Base-by-base conservation (phyloP, 1,284 basidiomycete genomes). In the Moesziomyces sp. region DNA sequence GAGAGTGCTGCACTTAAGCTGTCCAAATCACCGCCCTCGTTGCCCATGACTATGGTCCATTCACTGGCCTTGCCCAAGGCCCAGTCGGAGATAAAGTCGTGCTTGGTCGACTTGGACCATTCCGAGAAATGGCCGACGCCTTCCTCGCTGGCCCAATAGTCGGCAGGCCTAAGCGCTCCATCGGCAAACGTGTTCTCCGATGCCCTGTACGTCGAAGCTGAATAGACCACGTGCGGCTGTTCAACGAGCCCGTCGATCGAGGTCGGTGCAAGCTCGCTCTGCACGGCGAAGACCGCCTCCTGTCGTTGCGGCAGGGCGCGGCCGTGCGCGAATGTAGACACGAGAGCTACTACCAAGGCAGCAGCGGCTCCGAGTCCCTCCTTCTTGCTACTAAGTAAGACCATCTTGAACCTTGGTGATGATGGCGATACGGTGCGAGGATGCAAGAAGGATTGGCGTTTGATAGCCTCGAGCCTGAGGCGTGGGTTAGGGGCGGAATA, bases 41-140 rank as follows among this genome's bases (percentile, higher is more conserved):
- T 85, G 18, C 84, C 84, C 82, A 84, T 82, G 3, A 84, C 84
- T 3, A 85, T 47, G 35, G 77, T 72, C 84, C 84, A 85, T 23
- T 85, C 82, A 19, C 40, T 7, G 0, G 64, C 76, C n/a, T 75
- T 78, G 46, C 77, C 81, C 13, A 53, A 28, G 0, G 60, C 53
- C 46, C 84, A 58, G 33, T 80, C 84, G 11, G 58, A 21, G 24
- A 85, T 53, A 54, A 85, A 85, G 23, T 74, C 58, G 5, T 61
- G 74, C 68, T 85, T 84, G 42, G 69, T 65, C 13, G 70, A 50
- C 23, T 78, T 77, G n/a, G 75, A 66, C 83, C 83, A 84, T 53
- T 80, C 65, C 2, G 79, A 81, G 46, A 84, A 82, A 54, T 83
- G 79, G 13, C 83, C 82, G 9, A 80, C 78, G 14, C 78, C 78